Conservation (phyloP, 1,139 yeast species). For the Wickerhamomyces sp. region DNA sequence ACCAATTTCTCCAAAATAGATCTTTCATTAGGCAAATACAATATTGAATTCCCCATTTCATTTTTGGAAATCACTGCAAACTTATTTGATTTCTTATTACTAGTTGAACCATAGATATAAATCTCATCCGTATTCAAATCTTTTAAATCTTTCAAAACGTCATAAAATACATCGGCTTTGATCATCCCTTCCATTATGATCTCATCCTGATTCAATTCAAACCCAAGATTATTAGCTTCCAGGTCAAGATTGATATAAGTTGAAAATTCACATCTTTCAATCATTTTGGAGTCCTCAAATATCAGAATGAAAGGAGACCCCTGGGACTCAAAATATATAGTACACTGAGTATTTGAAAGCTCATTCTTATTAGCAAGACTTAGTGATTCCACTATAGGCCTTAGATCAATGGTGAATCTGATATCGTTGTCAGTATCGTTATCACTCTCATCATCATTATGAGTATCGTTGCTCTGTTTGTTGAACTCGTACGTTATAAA, state of each 20-base stretch:
- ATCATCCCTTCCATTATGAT: constrained; percentile 62
- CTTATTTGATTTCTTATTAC: constrained; percentile 22
- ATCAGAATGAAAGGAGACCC: constrained; percentile 66
- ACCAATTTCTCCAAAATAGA: constrained; percentile 52
- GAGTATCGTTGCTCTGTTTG: constrained; percentile 9
- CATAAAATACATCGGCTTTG: constrained; percentile 59
- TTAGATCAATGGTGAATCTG: constrained; percentile 33
- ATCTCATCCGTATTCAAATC: constrained; percentile 60
- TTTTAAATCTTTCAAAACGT: constrained; percentile 61
- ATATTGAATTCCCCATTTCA: constrained; percentile 63
- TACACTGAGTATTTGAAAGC: constrained; percentile 35
- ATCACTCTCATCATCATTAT: constrained; percentile 9
- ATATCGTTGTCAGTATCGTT: constrained; percentile 16
- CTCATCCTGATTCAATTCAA: constrained; percentile 45
- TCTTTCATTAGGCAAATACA: constrained; percentile 61
- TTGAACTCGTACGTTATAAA: constrained; percentile 27
- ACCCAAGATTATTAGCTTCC: constrained; percentile 32
- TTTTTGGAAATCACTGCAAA: constrained; percentile 57
- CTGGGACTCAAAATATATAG: constrained; percentile 44
- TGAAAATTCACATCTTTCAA: constrained; percentile 66
- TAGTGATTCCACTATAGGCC: constrained; percentile 41
- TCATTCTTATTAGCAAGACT: constrained; percentile 33
- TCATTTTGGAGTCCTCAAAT: constrained; percentile 65
- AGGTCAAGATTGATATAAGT: constrained; percentile 37
- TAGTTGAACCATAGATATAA: constrained; percentile 42